These are phyloP conservation scores for Mortierella sp. DNA, from an alignment of 371 early-diverging fungal genomes.

Conservation along the genomic window DNA sequence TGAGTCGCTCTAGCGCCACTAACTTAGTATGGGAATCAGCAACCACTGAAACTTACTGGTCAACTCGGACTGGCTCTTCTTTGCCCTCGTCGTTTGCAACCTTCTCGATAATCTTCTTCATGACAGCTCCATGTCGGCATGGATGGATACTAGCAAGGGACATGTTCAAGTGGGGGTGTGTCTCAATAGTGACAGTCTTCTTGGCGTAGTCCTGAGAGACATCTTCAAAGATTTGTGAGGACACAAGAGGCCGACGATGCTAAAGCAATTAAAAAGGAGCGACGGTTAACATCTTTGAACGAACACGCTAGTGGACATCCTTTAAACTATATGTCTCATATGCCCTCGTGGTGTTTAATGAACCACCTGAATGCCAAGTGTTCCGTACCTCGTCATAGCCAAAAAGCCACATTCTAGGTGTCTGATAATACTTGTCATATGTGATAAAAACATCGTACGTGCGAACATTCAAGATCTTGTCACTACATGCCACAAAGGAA, in stretches of 20 bases:
- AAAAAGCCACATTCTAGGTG: constrained; percentile 96
- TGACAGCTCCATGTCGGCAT: constrained; percentile 98
- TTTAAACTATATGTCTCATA: too few relatives aligned
- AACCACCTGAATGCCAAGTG: neutral
- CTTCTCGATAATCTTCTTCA: constrained; percentile 94
- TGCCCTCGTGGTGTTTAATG: neutral
- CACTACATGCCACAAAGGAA: constrained; percentile 48
- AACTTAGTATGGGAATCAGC: neutral
- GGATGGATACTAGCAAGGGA: constrained; percentile 95
- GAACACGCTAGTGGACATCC: too few relatives aligned
- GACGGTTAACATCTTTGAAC: neutral
- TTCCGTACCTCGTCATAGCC: constrained; percentile 89
- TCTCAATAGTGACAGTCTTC: constrained; percentile 97
- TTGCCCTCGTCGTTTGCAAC: constrained; percentile 68
- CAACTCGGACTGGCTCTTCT: constrained; percentile 85
- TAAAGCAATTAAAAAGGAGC: constrained; percentile 5
- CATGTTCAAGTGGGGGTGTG: constrained; percentile 91
- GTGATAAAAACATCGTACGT: constrained; percentile 98
- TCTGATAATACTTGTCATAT: constrained; percentile 99
- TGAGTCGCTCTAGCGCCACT: neutral
- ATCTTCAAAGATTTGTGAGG: constrained; percentile 93
- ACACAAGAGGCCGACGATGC: constrained; percentile 87
- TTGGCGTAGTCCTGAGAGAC: constrained; percentile 97
- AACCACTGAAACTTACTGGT: constrained; percentile 76
- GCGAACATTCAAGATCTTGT: constrained; percentile 93